These are phyloP conservation scores for Periconia digitata DNA, from an alignment of 2,329 filamentous ascomycete genomes.

Conservation along the genomic window DNA sequence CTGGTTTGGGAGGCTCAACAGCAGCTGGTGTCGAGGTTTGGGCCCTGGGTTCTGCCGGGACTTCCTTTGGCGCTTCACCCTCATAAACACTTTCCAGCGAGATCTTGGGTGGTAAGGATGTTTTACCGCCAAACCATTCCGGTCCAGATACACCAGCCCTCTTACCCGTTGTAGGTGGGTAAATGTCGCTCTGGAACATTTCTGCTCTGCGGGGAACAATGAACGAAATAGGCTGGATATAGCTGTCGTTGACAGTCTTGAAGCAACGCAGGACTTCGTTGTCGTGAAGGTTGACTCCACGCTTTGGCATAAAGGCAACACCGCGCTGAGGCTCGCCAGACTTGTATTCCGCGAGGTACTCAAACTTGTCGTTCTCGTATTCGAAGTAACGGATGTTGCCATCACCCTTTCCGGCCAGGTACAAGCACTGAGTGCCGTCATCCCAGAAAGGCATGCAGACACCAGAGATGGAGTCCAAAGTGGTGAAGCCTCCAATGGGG, in stretches of 20 bases:
- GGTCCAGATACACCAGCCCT: conserved; percentile 77
- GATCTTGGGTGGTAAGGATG: conserved; percentile 83
- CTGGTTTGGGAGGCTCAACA: conserved; percentile 54
- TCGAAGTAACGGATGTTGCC: conserved; percentile 99
- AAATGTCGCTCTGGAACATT: conserved; percentile 96
- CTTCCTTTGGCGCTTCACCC: conserved; percentile 75
- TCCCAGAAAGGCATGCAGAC: conserved; percentile 99
- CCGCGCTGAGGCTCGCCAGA: conserved; percentile 94
- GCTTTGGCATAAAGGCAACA: conserved; percentile 90
- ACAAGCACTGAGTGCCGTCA: conserved; percentile 91
- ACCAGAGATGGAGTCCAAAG: conserved; percentile 92
- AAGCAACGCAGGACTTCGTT: conserved; percentile 90
- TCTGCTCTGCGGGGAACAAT: conserved; percentile 92
- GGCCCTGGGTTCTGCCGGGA: conserved; percentile 69
- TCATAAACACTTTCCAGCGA: conserved; percentile 92
- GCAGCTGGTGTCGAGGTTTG: conserved; percentile 39
- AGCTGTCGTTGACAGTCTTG: conserved; percentile 94
- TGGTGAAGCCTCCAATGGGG: conserved; percentile 86
- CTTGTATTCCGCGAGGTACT: conserved; percentile 96
- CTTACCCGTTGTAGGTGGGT: conserved; percentile 77
- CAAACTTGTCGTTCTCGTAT: conserved; percentile 98
- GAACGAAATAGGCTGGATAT: conserved; percentile 97
- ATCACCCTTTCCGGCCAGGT: conserved; percentile 96
- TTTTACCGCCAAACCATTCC: conserved; percentile 88
- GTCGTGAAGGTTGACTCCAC: conserved; percentile 92